A percentile compares a stretch with the other conserved stretches of the same genome.
These are phyloP conservation scores for Yarrowia phangngaensis DNA, from an alignment of 805 yeast species.

Conservation along the genomic window DNA sequence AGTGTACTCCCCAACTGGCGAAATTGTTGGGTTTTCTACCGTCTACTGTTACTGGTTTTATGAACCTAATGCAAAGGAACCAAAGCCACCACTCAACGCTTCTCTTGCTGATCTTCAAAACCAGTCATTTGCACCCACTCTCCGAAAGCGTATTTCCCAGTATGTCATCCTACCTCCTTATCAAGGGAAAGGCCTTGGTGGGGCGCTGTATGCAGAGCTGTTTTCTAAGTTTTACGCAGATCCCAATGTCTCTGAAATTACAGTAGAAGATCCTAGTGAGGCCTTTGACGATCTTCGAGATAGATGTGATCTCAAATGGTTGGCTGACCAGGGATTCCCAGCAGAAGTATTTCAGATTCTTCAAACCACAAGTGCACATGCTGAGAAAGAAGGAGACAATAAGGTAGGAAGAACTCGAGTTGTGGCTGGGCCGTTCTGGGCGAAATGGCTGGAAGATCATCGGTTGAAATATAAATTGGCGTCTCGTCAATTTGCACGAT, in stretches of 20 bases:
- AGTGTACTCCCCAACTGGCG: conserved; percentile 45
- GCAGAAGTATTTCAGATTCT: conserved; percentile 28
- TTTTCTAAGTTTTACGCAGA: conserved; percentile 55
- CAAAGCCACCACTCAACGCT: conserved; percentile 36
- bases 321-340: conserved; percentile 36
- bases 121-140: conserved; percentile 32
- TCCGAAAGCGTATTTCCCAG: conserved; percentile 79
- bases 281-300: conserved; percentile 89
- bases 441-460: conserved; percentile 43
- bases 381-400: conserved; percentile 27
- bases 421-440: conserved; percentile 7
- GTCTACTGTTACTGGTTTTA: conserved; percentile 81
- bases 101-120: conserved; percentile 43
- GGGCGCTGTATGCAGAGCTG: conserved; percentile 53
- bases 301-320: conserved; percentile 62
- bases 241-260: conserved; percentile 57
- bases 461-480: conserved; percentile 56
- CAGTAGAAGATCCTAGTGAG: conserved; percentile 93
- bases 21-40: conserved; percentile 74
- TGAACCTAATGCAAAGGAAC: conserved; percentile 36
- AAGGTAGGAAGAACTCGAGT: conserved; percentile 29
- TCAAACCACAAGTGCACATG: conserved; percentile 35
- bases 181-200: conserved; percentile 71
- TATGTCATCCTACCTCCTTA: conserved; percentile 79
- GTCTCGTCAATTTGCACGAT: conserved; percentile 69